These are phyloP conservation scores for Sarocladium oryzae DNA, from an alignment of 2,329 filamentous ascomycete species.

Conservation along the genomic window DNA sequence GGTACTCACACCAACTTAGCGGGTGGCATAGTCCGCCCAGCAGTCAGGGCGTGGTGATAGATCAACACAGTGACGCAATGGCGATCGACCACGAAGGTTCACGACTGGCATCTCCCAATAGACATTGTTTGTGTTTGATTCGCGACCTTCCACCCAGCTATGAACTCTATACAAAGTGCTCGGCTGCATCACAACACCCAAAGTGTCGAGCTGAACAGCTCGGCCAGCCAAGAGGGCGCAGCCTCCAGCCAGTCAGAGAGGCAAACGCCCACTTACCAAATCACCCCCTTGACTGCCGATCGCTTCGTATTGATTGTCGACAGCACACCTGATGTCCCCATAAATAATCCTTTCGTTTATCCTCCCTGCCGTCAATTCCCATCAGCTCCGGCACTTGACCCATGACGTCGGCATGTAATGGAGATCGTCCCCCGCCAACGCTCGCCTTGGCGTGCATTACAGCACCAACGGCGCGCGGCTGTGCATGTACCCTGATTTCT, in stretches of 20 bases:
- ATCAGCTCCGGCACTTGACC: conserved; percentile 2
- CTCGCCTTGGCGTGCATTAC: conserved; percentile 3
- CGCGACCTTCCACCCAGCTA: neutral
- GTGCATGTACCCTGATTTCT: neutral
- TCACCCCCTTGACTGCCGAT: conserved; percentile 12
- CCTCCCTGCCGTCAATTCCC: too few species aligned
- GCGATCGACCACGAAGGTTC: neutral
- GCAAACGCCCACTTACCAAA: conserved; percentile 15
- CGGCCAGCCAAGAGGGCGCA: neutral
- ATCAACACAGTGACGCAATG: neutral
- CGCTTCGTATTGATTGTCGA: neutral
- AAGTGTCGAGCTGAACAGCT: neutral
- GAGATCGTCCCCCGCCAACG: neutral
- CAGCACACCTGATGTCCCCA: too few species aligned
- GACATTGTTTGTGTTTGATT: neutral
- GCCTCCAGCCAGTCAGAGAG: conserved; percentile 11
- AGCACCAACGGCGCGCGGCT: neutral
- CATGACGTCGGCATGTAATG: conserved; percentile 8
- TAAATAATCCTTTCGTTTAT: too few species aligned
- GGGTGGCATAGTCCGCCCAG: neutral
- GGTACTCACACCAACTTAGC: neutral
- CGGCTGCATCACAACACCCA: neutral
- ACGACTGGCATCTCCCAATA: neutral
- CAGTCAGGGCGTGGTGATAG: neutral
- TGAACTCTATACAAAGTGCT: neutral